Base-by-base conservation (phyloP, 495 filamentous ascomycete genomes). In the Xylaria castorea region DNA sequence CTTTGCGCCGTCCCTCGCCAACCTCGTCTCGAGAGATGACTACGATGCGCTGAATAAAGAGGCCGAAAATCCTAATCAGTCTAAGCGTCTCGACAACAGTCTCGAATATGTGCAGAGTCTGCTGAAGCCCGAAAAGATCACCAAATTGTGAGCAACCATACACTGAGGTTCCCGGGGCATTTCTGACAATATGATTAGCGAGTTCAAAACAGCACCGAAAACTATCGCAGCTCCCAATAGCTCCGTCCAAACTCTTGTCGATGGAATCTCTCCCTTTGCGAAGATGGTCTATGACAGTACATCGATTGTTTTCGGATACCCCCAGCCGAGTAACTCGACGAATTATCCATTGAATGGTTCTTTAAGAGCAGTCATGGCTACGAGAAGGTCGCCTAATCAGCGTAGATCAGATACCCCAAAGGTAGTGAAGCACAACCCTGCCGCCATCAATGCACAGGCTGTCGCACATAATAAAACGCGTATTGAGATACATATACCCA, bases 101-200 rank as follows among this genome's bases (percentile, higher is more conserved):
- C 85, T 92, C 53, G 82, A 89, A 76, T 90, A 93, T 74, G 82
- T 96, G 58, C 91, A 93, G 74, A 89, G 91, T 72, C 84, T 93
- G 67, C 81, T 94, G 67, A 88, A 90, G 77, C 88, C 87, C 12
- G 87, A 89, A 51, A 88, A 90, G 50, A 82, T 94, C 73, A 91
- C 92, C 22, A 87, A 94, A 80, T 92, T 90, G 92, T 94, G 85
- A 81, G 91, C 75, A 58, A 72, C 44, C 38, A 34, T 16, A 61
- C 65, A 34, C 22, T 16, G 4, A 48, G 27, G 9, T 55, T 62
- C 62, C 51, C 51, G 27, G 32, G 8, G 22, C 53, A 25, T n/a
- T 48, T 70, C 71, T 77, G 55, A 80, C 76, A 66, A 62, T 62
- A 42, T 27, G 60, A 50, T 6, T 75, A 95, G 93, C 80, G 89